Evolutionary conservation across 441 rosid genomes (phyloP), one percentile per base, ranked within the genome.

Genomic region (Daphne laureola): DNA sequence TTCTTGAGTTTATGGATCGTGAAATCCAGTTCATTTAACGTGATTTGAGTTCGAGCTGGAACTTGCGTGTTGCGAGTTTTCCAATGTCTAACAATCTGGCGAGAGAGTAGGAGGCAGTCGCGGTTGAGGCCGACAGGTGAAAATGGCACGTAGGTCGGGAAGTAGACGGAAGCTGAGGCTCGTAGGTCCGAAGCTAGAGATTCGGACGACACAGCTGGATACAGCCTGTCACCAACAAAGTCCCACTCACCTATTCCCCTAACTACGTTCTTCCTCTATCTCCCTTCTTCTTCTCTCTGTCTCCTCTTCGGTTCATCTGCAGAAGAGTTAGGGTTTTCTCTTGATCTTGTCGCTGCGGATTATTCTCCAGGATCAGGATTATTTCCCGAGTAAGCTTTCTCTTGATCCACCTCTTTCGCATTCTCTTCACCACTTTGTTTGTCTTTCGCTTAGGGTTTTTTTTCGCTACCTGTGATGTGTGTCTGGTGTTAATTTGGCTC

Each of bases 141-240:
- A 27, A 57, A 3, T 1, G 57, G 74, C 86, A 71, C 78, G 76
- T 75, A 78, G 81, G 71, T 0, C 35, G 49, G 65, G 68, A 9
- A 6, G 0, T 6, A 15, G 46, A 14, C 50, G 67, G 69, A 68
- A 53, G 49, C 71, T 0, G 46, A 54, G 5, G 15, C 36, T 31
- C 64, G 9, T 5, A 0, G 3, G 17, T 9, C 78, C 78, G 74
- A 68, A 64, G 63, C 91, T 58, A 53, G 11, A 64, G 78, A 58
- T 61, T 66, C 82, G 82, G 85, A 58, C 26, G 53, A 63, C 64
- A 83, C 83, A 92, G 96, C 95, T 92, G 98, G 96, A 84, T 76
- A 86, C 96, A 92, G 96, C 68, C 97, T 92, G 98, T 86, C 96
- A 77, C 86, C 96, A 92, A 88, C 96, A 80, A 81, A 83, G 90